Base-by-base conservation (phyloP, 441 rosid genomes). In the Heliophila coronopifolia region DNA sequence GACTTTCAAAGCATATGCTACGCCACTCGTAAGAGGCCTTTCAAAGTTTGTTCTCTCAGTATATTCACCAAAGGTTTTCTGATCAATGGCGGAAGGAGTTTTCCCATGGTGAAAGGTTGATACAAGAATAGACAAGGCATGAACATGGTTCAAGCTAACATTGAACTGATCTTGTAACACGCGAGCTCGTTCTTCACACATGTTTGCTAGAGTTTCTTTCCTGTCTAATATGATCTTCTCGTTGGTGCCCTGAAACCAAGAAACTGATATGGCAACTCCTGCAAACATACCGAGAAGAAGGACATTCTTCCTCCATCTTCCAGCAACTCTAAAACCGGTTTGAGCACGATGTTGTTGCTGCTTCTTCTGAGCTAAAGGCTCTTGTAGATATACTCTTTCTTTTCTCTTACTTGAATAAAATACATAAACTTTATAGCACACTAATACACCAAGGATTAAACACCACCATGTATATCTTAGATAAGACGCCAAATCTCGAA, bases 111-210 rank as follows among this genome's bases (percentile, higher is more conserved):
- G 99, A 77, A 93, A 93, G 33, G 96, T 93, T 36, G 99, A 93
- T 42, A 86, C 93, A 39, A 93, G 90, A 68, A 88, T 78, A 41
- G 99, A 96, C 78, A 92, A 73, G 58, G 97, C 90, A 65, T 92
- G 90, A 55, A 92, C 99, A 73, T 93, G 97, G 66, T 93, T 93
- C 80, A 86, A 66, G 71, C 97, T 93, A 62, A 93, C 97, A 72
- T 88, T 93, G 72, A 93, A 93, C 82, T 93, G 97, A 70, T 93
- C 99, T 75, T 93, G 99, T 73, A 93, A 72, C 88, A 93, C 85
- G 7, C 94, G 73, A 18, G 99, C 97, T 63, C 97, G 73, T 65
- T 93, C 95, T 22, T 88, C 99, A 47, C 99, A 93, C 97, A 93
- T 93, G 72, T 72, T 93, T 24, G 79, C 70, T 33, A 93, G 81